Evolutionary conservation across 2,329 filamentous ascomycete genomes (phyloP).

Genomic region (Phoma sp.): DNA sequence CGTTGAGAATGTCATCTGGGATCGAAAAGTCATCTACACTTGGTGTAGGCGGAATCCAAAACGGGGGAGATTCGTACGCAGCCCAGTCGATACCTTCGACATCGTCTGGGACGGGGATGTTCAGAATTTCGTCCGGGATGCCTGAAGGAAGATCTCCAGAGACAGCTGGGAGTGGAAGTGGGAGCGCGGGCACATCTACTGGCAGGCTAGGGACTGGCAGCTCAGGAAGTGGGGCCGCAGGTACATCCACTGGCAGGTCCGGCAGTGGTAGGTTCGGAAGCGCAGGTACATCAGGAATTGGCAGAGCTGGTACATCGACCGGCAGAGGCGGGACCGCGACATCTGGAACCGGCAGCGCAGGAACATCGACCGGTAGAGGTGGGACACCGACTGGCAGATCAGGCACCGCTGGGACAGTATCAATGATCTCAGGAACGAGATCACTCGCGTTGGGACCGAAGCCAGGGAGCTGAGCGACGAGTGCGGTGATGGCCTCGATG

Average conservation of each 20-base stretch:
- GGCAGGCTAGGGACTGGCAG: background rate
- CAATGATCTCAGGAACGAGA: background rate
- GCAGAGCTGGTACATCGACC: background rate
- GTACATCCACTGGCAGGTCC: too few species aligned
- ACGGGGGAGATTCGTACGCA: constrained; percentile 5
- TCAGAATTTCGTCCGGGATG: background rate
- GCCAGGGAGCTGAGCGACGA: background rate
- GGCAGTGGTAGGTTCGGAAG: too few species aligned
- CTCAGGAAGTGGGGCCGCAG: too few species aligned
- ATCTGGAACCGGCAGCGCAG: background rate
- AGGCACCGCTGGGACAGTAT: background rate
- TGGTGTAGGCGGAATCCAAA: background rate
- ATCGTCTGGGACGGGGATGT: constrained; percentile 10
- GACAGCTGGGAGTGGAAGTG: background rate
- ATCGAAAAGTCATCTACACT: background rate
- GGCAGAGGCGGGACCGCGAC: background rate
- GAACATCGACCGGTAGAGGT: background rate
- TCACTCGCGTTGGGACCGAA: background rate
- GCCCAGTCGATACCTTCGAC: constrained; percentile 10
- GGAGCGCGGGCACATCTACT: background rate
- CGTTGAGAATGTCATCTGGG: constrained; percentile 9
- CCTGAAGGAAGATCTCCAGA: background rate
- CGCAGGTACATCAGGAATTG: background rate
- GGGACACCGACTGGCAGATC: constrained; percentile 1
- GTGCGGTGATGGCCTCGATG: background rate